phyloP scores from a whole-genome alignment of 1,139 yeast genomes.

The Saccharomyces hybrid region DNA sequence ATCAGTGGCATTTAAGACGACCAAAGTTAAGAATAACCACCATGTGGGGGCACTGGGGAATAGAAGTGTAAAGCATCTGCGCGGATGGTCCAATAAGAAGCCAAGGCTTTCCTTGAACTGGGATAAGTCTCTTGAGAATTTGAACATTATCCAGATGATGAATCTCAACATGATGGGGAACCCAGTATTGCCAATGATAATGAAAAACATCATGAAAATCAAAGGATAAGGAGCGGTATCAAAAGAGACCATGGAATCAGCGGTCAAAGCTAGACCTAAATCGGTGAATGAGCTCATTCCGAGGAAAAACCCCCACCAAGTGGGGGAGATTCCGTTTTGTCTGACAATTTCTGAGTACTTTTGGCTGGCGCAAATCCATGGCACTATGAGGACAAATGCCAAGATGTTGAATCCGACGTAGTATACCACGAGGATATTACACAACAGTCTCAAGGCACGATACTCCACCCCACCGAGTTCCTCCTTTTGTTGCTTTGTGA shows the following conservation, averaged over 20 bases:
- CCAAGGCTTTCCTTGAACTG: constrained; percentile 66
- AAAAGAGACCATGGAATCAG: constrained; percentile 67
- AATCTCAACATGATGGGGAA: constrained; percentile 77
- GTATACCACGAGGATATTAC: constrained; percentile 55
- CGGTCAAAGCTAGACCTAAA: constrained; percentile 69
- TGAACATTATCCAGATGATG: constrained; percentile 69
- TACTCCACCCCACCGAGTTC: constrained; percentile 97
- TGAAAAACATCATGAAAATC: constrained; percentile 54
- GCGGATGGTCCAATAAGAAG: constrained; percentile 84
- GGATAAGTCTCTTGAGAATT: constrained; percentile 56
- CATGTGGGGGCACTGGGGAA: constrained; percentile 90
- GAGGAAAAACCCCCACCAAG: constrained; percentile 91
- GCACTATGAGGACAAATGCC: constrained; percentile 48
- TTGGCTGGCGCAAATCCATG: constrained; percentile 47
- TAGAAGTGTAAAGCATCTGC: constrained; percentile 85
- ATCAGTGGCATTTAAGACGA: constrained; percentile 69
- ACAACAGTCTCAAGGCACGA: constrained; percentile 69
- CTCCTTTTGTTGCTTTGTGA: constrained; percentile 77
- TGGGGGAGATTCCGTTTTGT: constrained; percentile 51
- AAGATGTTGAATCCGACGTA: constrained; percentile 67
- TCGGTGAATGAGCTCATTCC: constrained; percentile 71
- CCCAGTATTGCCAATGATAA: constrained; percentile 87
- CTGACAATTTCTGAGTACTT: constrained; percentile 39
- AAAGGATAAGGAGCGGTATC: constrained; percentile 54
- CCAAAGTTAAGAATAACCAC: constrained; percentile 76